These are phyloP conservation scores for Colletotrichum sp. DNA, from an alignment of 2,329 filamentous ascomycete genomes.

Conservation along the genomic window DNA sequence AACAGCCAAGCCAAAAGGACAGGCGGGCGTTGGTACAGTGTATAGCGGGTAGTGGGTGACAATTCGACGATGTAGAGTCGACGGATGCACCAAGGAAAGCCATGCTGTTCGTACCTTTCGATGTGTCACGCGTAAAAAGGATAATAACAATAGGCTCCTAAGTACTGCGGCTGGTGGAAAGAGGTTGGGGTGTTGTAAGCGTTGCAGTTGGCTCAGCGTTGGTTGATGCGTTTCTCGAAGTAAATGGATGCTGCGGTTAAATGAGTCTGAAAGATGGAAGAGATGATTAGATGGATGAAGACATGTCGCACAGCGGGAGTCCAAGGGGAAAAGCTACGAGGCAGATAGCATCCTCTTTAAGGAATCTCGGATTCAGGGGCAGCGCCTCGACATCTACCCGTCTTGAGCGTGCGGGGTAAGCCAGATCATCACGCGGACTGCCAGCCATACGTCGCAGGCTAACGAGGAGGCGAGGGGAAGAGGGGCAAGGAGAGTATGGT, in stretches of 20 bases:
- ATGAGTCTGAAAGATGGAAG: neutral
- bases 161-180: neutral
- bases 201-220: neutral
- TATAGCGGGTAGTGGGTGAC: neutral
- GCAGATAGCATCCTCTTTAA: slow-evolving; percentile 15
- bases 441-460: slow-evolving; percentile 6
- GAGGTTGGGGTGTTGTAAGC: neutral
- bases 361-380: slow-evolving; percentile 12
- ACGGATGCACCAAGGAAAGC: neutral
- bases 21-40: neutral
- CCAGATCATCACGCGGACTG: slow-evolving; percentile 21
- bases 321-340: neutral
- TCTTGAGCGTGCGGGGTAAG: slow-evolving; percentile 22
- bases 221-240: neutral
- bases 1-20: neutral
- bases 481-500: neutral
- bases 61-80: neutral
- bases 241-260: neutral
- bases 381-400: slow-evolving; percentile 1
- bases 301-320: neutral
- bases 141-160: neutral
- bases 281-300: neutral
- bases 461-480: neutral
- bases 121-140: neutral
- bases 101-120: neutral